Conservation (phyloP, 768 basidiomycete species). For the Termitomyces sp. region DNA sequence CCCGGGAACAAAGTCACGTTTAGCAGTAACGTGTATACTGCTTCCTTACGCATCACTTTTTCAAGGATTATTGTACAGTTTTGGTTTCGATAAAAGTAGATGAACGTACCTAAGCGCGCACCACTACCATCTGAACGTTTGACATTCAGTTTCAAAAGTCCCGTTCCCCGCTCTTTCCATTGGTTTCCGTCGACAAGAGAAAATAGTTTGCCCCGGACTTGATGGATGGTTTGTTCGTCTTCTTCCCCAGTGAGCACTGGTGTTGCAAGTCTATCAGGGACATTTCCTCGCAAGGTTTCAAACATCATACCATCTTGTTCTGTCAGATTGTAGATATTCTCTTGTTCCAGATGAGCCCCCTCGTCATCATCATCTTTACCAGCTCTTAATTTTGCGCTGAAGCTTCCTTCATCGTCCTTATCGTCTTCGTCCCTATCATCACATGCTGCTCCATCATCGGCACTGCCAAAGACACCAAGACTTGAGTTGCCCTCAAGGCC, state of each 20-base stretch:
- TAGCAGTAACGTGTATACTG: constrained; percentile 66
- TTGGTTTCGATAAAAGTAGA: not conserved
- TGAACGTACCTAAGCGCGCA: constrained; percentile 57
- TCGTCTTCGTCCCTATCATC: constrained; percentile 45
- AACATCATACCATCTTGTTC: constrained; percentile 60
- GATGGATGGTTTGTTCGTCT: constrained; percentile 71
- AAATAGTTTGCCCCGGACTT: constrained; percentile 75
- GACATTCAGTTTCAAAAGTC: constrained; percentile 67
- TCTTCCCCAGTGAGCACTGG: constrained; percentile 76
- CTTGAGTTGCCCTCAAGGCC: constrained; percentile 35
- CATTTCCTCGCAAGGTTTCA: not conserved
- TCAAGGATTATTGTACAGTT: not conserved
- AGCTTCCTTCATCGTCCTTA: constrained; percentile 37
- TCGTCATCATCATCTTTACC: constrained; percentile 55
- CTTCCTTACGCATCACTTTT: constrained; percentile 82
- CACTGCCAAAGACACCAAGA: constrained; percentile 16
- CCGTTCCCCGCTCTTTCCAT: constrained; percentile 79
- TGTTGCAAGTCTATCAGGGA: not conserved
- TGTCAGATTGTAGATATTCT: constrained; percentile 39
- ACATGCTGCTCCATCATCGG: constrained; percentile 19
- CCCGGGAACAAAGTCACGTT: constrained; percentile 75
- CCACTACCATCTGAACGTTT: constrained; percentile 54
- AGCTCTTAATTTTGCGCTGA: constrained; percentile 65
- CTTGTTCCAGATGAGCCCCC: constrained; percentile 40
- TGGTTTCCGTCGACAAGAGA: constrained; percentile 49